Conservation (phyloP, 202 grass and related monocot genomes). For the Musa balbisiana region DNA sequence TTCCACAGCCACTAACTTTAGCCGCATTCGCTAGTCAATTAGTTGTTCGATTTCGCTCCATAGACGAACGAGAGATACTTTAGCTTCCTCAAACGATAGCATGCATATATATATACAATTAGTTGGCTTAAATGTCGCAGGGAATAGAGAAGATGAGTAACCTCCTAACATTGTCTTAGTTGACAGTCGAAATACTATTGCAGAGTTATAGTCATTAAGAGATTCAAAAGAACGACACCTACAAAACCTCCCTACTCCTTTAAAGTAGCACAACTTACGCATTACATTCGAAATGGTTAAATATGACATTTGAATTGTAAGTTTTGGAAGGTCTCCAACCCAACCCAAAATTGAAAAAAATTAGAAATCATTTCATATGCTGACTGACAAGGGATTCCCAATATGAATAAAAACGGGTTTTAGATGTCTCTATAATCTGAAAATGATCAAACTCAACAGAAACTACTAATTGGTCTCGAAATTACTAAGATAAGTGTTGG, state of each 20-base stretch:
- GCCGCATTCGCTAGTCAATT: no score
- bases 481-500: no score
- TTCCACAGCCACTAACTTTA: no score
- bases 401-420: neutral
- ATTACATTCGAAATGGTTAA: neutral
- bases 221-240: neutral
- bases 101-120: no score
- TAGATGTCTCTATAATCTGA: no score
- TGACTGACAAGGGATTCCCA: constrained; percentile 14
- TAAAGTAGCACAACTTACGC: neutral
- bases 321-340: constrained; percentile 21
- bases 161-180: neutral
- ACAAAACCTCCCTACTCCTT: no score
- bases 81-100: no score
- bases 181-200: neutral
- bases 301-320: no score
- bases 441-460: no score
- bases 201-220: neutral
- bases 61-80: no score
- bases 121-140: neutral
- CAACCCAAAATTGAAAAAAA: constrained; percentile 22
- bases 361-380: constrained; percentile 22
- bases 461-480: no score
- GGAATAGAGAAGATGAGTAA: neutral
- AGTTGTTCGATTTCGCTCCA: no score